phyloP scores from a whole-genome alignment of 2,329 filamentous ascomycete species.

The Pseudogymnoascus sp. region DNA sequence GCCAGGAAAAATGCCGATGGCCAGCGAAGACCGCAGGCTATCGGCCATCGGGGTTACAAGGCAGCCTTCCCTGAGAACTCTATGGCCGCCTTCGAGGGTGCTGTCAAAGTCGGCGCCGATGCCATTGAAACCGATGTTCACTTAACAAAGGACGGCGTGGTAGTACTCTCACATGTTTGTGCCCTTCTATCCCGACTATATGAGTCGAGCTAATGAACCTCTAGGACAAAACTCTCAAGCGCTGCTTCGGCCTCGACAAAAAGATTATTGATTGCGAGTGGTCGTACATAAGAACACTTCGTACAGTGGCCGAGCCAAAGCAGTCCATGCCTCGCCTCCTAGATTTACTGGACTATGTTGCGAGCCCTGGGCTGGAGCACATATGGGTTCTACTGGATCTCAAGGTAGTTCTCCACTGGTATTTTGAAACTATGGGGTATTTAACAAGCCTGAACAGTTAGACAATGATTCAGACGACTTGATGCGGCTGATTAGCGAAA shows the following conservation, averaged over 20 bases:
- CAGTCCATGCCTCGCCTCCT: conserved; percentile 66
- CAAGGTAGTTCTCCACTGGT: conserved; percentile 51
- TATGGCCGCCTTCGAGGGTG: conserved; percentile 69
- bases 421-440: neutral
- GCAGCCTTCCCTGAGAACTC: conserved; percentile 78
- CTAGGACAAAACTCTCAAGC: conserved; percentile 67
- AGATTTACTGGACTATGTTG: conserved; percentile 69
- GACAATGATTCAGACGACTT: conserved; percentile 66
- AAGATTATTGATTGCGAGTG: conserved; percentile 72
- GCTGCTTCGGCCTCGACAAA: conserved; percentile 72
- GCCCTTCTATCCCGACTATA: neutral
- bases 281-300: conserved; percentile 62
- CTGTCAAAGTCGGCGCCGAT: conserved; percentile 67
- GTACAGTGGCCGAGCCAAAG: conserved; percentile 61
- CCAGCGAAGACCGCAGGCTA: conserved; percentile 56
- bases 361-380: conserved; percentile 55
- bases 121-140: conserved; percentile 88
- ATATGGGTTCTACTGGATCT: conserved; percentile 85
- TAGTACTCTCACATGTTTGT: conserved; percentile 73
- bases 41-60: conserved; percentile 76
- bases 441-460: conserved; percentile 39
- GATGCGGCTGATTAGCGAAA: conserved; percentile 61
- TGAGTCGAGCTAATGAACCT: neutral
- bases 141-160: conserved; percentile 72
- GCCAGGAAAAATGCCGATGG: conserved; percentile 22